A percentile compares a stretch with the other conserved stretches of the same genome.
Evolutionary conservation across 768 basidiomycete species (phyloP).

Genomic region (Lentinula sp.): DNA sequence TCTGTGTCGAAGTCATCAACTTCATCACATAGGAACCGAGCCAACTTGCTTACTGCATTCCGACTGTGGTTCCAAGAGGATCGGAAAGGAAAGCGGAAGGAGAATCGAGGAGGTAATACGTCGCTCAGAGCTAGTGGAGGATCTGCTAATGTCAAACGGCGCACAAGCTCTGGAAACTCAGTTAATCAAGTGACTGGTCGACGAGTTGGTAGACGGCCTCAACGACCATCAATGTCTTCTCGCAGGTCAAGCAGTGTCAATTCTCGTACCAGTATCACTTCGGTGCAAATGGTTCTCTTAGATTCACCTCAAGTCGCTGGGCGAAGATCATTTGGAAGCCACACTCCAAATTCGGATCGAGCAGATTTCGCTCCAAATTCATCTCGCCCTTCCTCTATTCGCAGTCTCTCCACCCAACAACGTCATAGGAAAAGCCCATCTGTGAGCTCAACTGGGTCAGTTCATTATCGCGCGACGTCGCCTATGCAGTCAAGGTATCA

Average conservation of each 20-base stretch:
- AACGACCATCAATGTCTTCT: constrained; percentile 72
- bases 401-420: constrained; percentile 62
- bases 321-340: constrained; percentile 68
- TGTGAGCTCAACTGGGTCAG: constrained; percentile 68
- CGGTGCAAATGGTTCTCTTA: constrained; percentile 43
- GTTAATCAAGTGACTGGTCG: constrained; percentile 17
- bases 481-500: constrained; percentile 74
- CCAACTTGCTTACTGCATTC: constrained; percentile 80
- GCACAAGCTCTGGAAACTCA: constrained; percentile 29
- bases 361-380: constrained; percentile 39
- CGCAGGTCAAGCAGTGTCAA: constrained; percentile 89
- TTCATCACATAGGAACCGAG: constrained; percentile 52
- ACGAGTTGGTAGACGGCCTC: constrained; percentile 44
- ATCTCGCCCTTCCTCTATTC: constrained; percentile 82
- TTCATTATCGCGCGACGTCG: constrained; percentile 61
- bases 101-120: constrained; percentile 18
- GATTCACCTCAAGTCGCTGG: constrained; percentile 57
- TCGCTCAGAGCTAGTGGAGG: constrained; percentile 10
- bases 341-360: constrained; percentile 85
- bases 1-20: constrained; percentile 12
- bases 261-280: constrained; percentile 59
- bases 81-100: constrained; percentile 79
- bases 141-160: constrained; percentile 39
- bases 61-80: constrained; percentile 93
- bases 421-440: constrained; percentile 74